Percentiles rank a stretch among this genome's conserved stretches.
phyloP scores from a whole-genome alignment of 140 eudicot genomes.

The Cichorium intybus region DNA sequence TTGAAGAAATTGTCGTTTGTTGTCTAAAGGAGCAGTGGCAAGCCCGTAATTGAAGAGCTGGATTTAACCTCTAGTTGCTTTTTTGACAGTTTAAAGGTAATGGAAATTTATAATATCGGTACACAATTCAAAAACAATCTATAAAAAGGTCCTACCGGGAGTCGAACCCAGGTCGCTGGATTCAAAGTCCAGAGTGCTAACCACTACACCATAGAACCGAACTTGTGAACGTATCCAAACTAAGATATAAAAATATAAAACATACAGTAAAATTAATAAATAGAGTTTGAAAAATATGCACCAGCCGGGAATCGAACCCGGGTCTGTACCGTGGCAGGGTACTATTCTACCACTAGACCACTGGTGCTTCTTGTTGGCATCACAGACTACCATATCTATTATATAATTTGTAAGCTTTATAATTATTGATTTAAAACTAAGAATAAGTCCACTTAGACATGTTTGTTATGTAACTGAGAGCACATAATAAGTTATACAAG shows the following conservation, averaged over 20 bases:
- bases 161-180: slow-evolving; percentile 99
- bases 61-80: too few relatives aligned
- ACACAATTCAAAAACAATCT: too few relatives aligned
- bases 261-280: background rate
- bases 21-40: too few relatives aligned
- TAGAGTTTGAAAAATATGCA: slow-evolving; percentile 34
- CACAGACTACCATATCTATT: too few relatives aligned
- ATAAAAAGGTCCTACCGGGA: slow-evolving; percentile 99
- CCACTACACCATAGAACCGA: slow-evolving; percentile 91
- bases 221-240: background rate
- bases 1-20: too few relatives aligned
- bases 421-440: too few relatives aligned
- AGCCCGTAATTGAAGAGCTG: too few relatives aligned
- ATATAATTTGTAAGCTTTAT: background rate
- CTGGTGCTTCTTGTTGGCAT: slow-evolving; percentile 45
- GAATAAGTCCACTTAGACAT: background rate
- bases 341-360: slow-evolving; percentile 97
- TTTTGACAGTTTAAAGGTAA: too few relatives aligned
- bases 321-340: slow-evolving; percentile 99
- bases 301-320: slow-evolving; percentile 98
- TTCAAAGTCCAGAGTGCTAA: slow-evolving; percentile 98
- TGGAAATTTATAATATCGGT: too few relatives aligned
- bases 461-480: background rate
- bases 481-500: too few relatives aligned
- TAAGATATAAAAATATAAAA: too few relatives aligned